Evolutionary conservation across 2,329 filamentous ascomycete genomes (phyloP).

Genomic region (Orbilia blumenaviensis): DNA sequence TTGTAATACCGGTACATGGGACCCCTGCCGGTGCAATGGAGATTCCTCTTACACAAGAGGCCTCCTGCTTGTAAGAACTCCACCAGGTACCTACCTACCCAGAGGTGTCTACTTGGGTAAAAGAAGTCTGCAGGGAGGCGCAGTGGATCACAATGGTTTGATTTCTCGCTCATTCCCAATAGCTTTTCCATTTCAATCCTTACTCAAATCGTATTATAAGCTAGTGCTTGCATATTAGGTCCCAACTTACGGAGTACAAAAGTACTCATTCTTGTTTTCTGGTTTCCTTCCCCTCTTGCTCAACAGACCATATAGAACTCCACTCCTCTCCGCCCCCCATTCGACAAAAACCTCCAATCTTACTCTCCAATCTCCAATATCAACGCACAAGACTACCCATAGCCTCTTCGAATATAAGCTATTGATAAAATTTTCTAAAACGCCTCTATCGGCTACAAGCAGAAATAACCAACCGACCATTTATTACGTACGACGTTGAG

Average conservation of each 20-base stretch:
- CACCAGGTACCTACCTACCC: not conserved
- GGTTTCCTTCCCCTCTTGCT: not conserved
- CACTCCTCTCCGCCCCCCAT: not conserved
- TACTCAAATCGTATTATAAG: not conserved
- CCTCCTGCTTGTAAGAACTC: constrained; percentile 34
- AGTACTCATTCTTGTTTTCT: not conserved
- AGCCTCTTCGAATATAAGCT: too few relatives aligned
- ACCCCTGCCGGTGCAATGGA: constrained; percentile 30
- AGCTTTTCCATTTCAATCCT: constrained; percentile 3
- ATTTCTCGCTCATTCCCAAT: constrained; percentile 24
- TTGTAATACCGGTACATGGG: constrained; percentile 20
- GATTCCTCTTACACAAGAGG: constrained; percentile 34
- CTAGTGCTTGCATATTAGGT: not conserved
- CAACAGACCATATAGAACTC: not conserved
- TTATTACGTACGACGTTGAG: not conserved
- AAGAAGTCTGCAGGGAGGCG: constrained; percentile 28
- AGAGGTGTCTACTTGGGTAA: constrained; percentile 8
- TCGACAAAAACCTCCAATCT: not conserved
- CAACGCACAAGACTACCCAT: too few relatives aligned
- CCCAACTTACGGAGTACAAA: not conserved
- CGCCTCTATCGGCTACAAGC: too few relatives aligned
- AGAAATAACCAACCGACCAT: too few relatives aligned
- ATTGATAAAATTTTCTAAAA: too few relatives aligned
- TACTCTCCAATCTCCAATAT: not conserved
- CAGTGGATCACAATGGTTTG: constrained; percentile 32